phyloP scores from a whole-genome alignment of 768 basidiomycete species.

The Daedaleopsis nitida region DNA sequence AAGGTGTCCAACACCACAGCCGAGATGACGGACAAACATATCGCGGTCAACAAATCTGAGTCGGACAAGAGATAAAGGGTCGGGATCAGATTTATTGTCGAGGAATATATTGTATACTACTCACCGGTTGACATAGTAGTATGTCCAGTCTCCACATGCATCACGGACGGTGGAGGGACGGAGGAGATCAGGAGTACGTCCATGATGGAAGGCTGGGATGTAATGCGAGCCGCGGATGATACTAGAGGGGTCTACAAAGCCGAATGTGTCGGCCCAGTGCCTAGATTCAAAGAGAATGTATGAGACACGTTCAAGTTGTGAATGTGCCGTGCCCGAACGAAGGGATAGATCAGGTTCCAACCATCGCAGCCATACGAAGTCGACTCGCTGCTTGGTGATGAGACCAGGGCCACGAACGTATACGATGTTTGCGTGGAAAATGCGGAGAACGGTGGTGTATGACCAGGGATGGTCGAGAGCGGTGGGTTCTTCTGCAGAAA shows the following conservation, averaged over 20 bases:
- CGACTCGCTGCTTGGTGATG: constrained; percentile 16
- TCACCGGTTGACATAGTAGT: constrained; percentile 25
- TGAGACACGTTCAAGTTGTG: constrained; percentile 34
- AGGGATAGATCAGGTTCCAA: constrained; percentile 29
- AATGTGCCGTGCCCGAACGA: constrained; percentile 26
- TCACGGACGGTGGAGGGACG: background rate
- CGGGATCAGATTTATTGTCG: constrained; percentile 4
- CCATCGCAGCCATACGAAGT: constrained; percentile 44
- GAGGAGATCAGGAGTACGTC: constrained; percentile 18
- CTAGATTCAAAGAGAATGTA: constrained; percentile 29
- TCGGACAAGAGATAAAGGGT: constrained; percentile 1
- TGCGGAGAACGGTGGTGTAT: constrained; percentile 31
- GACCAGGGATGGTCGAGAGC: constrained; percentile 24
- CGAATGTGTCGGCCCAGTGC: constrained; percentile 34
- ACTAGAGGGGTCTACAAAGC: constrained; percentile 45
- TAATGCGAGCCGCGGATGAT: constrained; percentile 45
- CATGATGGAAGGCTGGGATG: constrained; percentile 41
- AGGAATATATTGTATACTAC: background rate
- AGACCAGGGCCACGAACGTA: background rate
- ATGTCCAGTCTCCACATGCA: constrained; percentile 18
- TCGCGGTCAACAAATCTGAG: constrained; percentile 30
- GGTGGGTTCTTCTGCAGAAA: background rate
- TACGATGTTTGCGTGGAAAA: constrained; percentile 30
- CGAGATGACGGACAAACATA: constrained; percentile 25
- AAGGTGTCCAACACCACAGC: constrained; percentile 26